phyloP scores from a whole-genome alignment of 2,329 filamentous ascomycete genomes.

The Knufia petricola region DNA sequence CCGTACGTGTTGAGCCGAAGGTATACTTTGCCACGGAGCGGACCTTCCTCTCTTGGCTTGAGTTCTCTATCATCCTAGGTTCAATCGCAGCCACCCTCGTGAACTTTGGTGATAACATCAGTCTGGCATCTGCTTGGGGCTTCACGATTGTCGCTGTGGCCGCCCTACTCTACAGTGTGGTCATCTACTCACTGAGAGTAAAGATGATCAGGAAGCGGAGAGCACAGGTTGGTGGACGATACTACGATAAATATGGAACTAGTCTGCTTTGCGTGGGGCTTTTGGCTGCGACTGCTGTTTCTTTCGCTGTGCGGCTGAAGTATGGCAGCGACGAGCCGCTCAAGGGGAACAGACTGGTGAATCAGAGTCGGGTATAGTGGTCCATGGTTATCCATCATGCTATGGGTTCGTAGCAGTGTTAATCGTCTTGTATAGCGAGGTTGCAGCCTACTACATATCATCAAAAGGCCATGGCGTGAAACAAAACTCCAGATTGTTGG shows the following conservation, averaged over 20 bases:
- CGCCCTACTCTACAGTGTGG: conserved; percentile 72
- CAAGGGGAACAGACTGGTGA: not conserved
- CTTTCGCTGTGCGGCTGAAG: conserved; percentile 60
- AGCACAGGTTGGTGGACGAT: conserved; percentile 58
- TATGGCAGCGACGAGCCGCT: conserved; percentile 8
- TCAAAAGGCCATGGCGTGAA: too few relatives aligned
- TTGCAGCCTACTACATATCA: too few relatives aligned
- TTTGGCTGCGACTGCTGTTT: conserved; percentile 63
- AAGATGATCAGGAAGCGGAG: conserved; percentile 71
- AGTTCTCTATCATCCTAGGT: conserved; percentile 91
- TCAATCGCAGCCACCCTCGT: conserved; percentile 75
- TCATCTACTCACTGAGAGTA: conserved; percentile 80
- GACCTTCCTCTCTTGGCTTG: conserved; percentile 93
- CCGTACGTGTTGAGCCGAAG: conserved; percentile 91
- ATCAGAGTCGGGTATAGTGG: not conserved
- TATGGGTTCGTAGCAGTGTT: too few relatives aligned
- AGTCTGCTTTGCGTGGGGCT: conserved; percentile 64
- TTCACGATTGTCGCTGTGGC: conserved; percentile 76
- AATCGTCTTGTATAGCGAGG: too few relatives aligned
- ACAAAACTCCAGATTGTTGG: too few relatives aligned
- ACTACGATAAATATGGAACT: conserved; percentile 84
- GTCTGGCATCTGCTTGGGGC: conserved; percentile 60
- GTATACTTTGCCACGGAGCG: conserved; percentile 94
- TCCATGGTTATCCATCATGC: too few relatives aligned
- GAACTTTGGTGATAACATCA: conserved; percentile 61